Evolutionary conservation across 345 rosid species (phyloP), one percentile per base, ranked within the genome.

Genomic region (Camelina sativa): DNA sequence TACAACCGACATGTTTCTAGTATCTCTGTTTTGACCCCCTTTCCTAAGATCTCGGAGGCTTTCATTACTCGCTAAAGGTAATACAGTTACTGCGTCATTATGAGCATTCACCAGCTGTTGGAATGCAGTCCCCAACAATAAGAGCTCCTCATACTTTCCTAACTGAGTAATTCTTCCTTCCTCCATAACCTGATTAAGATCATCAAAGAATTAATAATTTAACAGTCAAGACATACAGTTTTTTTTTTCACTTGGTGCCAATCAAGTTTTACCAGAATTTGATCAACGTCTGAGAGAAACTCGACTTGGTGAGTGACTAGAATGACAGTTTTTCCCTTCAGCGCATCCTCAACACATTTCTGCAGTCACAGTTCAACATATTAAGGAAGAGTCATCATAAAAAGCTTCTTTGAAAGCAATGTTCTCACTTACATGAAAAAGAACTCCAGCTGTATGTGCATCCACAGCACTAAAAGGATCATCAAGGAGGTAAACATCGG

Each of bases 241-340:
- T 56, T 2, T 56, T 2, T 56, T 2, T 35, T 9, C 9, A 57
- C 57, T 40, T 63, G 17, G 32, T 54, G 6, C 32, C 43, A 64
- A 30, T 10, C 19, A 62, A 2, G 56, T 58, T 40, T 73, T 84
- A 89, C 95, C 90, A 88, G 62, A 77, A 89, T 83, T 68, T 50
- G 80, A 65, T 91, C 89, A 44, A 86, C 88, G 72, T 67, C 82
- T 2, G 93, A 77, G 64, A 89, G 97, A 74, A 88, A 92, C 48
- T 92, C 97, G 58, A 92, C 93, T 85, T 86, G 97, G 71, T 89
- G 97, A 70, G 97, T 88, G 57, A 89, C 96, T 9, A 92, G 78
- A 71, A 92, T 68, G 63, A 88, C 91, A 22, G 89, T 89, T 81
- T 92, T 92, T 25, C 79, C 78, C 55, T 41, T 73, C 11, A 92